A percentile compares a stretch with the other conserved stretches of the same genome.
These are phyloP conservation scores for Cytospora chrysosperma DNA, from an alignment of 2,329 filamentous ascomycete species.

Conservation along the genomic window DNA sequence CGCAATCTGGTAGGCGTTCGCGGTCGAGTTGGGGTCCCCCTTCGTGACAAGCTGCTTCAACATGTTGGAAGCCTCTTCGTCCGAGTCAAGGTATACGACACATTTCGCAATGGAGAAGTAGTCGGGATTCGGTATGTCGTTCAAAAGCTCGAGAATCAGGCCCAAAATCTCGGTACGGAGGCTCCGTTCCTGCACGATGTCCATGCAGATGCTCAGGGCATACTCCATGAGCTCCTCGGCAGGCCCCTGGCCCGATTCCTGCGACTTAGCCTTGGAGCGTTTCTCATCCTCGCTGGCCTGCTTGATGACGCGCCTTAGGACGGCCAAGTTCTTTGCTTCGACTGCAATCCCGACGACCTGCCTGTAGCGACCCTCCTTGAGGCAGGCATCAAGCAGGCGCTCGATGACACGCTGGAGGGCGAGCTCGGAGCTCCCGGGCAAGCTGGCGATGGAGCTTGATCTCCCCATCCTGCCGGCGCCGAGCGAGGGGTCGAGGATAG, in stretches of 20 bases:
- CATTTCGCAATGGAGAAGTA: conserved; percentile 99
- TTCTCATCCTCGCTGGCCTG: conserved; percentile 86
- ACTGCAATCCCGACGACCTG: conserved; percentile 97
- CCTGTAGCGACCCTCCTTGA: conserved; percentile 81
- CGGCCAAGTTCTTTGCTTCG: conserved; percentile 87
- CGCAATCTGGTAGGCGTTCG: conserved; percentile 93
- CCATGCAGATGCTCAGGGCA: conserved; percentile 93
- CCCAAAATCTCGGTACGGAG: conserved; percentile 82
- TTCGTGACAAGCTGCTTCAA: conserved; percentile 78
- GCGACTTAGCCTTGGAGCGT: conserved; percentile 60
- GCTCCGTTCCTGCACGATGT: conserved; percentile 89
- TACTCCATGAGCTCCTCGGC: conserved; percentile 97
- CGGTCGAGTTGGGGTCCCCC: conserved; percentile 73
- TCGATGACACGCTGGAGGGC: conserved; percentile 83
- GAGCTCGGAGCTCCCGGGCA: conserved; percentile 67
- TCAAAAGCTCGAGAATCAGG: conserved; percentile 92
- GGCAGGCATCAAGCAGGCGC: conserved; percentile 86
- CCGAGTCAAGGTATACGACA: conserved; percentile 91
- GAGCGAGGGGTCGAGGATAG: conserved; percentile 59
- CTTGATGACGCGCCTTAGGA: conserved; percentile 82
- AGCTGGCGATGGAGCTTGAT: conserved; percentile 62
- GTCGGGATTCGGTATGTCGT: conserved; percentile 86
- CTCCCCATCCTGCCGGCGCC: conserved; percentile 53
- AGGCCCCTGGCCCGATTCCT: conserved; percentile 52
- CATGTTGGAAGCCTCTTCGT: conserved; percentile 85